A percentile compares a stretch with the other conserved stretches of the same genome.
These are phyloP conservation scores for Starmerella khaoyaiensis DNA, from an alignment of 805 yeast species.

Conservation along the genomic window DNA sequence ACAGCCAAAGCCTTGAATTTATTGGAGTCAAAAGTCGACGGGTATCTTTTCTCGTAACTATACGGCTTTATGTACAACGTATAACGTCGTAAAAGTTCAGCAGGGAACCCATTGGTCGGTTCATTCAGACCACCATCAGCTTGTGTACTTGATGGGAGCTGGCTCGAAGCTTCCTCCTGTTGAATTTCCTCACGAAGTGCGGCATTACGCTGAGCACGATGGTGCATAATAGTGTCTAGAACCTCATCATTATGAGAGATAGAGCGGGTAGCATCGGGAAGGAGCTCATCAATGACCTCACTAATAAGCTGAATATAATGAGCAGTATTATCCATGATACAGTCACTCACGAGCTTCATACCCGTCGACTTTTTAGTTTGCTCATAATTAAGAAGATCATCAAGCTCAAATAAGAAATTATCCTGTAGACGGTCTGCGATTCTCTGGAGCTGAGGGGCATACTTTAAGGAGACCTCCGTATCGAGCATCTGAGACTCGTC, in stretches of 20 bases:
- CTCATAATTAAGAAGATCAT: conserved; percentile 68
- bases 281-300: conserved; percentile 57
- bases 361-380: conserved; percentile 30
- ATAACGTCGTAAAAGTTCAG: conserved; percentile 77
- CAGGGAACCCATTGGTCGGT: conserved; percentile 47
- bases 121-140: conserved; percentile 7
- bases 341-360: conserved; percentile 37
- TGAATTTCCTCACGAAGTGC: conserved; percentile 53
- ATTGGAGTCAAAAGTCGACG: conserved; percentile 16
- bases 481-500: conserved; percentile 21
- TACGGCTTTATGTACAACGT: conserved; percentile 76
- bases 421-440: conserved; percentile 73
- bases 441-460: conserved; percentile 57
- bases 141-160: conserved; percentile 3
- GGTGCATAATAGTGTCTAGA: conserved; percentile 81
- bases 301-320: conserved; percentile 71
- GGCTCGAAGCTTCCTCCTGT: conserved; percentile 28
- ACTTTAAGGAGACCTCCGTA: conserved; percentile 35
- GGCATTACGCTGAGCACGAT: conserved; percentile 71
- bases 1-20: conserved; percentile 49
- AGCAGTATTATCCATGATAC: conserved; percentile 58
- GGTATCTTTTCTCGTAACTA: conserved; percentile 28
- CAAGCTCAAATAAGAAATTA: conserved; percentile 61
- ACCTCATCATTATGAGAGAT: conserved; percentile 77
- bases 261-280: conserved; percentile 80